Percentiles rank a stretch among this genome's conserved stretches.
Evolutionary conservation across 192 early-diverging fungal genomes (phyloP).

Genomic region (Umbelopsis ramanniana): DNA sequence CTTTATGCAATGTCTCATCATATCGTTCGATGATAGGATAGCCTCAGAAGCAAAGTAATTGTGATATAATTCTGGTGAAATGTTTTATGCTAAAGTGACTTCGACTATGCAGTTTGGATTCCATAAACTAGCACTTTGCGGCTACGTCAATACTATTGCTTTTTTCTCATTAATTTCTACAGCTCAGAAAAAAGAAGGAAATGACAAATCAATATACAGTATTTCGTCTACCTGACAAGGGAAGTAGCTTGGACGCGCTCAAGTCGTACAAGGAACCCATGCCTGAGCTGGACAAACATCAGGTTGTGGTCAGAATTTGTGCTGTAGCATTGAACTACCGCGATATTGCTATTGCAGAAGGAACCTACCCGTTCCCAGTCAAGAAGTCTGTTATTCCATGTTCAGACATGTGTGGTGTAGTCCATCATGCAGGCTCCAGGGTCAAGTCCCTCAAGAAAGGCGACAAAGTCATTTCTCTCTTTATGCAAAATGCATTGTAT

Average conservation of each 20-base stretch:
- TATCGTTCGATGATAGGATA: too few species aligned
- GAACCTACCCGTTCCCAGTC: neutral
- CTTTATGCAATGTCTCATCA: too few species aligned
- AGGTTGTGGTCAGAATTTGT: conserved; percentile 19
- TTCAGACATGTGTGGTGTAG: conserved; percentile 18
- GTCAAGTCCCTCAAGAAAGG: conserved; percentile 19
- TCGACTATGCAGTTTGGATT: too few species aligned
- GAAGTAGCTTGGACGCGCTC: neutral
- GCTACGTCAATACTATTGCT: too few species aligned
- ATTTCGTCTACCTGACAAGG: neutral
- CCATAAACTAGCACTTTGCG: too few species aligned
- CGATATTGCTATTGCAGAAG: conserved; percentile 15
- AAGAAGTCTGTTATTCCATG: conserved; percentile 9
- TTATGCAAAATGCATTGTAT: neutral
- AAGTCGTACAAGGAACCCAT: conserved; percentile 11
- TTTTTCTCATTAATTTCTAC: neutral
- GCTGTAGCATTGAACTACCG: conserved; percentile 4
- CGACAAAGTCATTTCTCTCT: neutral
- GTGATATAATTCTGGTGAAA: too few species aligned
- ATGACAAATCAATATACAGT: neutral
- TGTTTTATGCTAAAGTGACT: too few species aligned
- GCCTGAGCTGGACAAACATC: conserved; percentile 4
- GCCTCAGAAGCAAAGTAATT: too few species aligned
- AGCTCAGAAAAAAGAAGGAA: neutral
- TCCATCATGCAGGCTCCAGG: conserved; percentile 7